Conservation (phyloP, 768 basidiomycete genomes). For the Macrocybe gigantea region DNA sequence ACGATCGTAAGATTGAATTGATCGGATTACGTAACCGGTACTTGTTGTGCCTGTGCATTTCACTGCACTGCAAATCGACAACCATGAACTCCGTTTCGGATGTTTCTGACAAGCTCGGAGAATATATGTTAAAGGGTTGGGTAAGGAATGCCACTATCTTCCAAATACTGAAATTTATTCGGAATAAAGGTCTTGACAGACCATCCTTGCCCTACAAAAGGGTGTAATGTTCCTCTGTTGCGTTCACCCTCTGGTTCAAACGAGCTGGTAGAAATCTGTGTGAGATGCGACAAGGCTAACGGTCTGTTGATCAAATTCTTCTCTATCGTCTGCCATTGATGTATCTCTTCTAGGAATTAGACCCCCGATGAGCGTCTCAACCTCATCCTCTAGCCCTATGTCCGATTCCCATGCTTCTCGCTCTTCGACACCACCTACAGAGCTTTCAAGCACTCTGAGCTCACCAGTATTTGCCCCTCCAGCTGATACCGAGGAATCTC, state of each 20-base stretch:
- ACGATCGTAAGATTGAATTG: constrained; percentile 2
- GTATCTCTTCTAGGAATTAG: background rate
- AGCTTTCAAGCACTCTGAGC: constrained; percentile 53
- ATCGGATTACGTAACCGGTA: too few species aligned
- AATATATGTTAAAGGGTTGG: constrained; percentile 77
- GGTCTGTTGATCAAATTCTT: constrained; percentile 17
- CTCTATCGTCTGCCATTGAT: background rate
- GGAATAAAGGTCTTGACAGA: constrained; percentile 56
- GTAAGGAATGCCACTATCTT: constrained; percentile 27
- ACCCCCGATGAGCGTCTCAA: constrained; percentile 11
- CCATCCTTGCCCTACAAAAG: constrained; percentile 45
- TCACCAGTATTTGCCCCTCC: constrained; percentile 62
- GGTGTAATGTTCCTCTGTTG: constrained; percentile 67
- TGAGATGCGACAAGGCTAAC: constrained; percentile 46
- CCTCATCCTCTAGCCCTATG: constrained; percentile 33
- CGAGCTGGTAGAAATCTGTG: constrained; percentile 51
- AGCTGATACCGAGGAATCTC: constrained; percentile 59
- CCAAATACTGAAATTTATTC: background rate
- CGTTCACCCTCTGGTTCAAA: constrained; percentile 53
- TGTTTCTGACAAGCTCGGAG: constrained; percentile 58
- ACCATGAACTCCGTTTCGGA: constrained; percentile 48
- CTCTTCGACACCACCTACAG: constrained; percentile 75
- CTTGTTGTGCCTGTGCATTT: too few species aligned
- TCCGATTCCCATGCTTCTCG: constrained; percentile 51
- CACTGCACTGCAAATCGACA: background rate